Percentiles rank a stretch among this genome's conserved stretches.
These are phyloP conservation scores for Globisporangium splendens DNA, from an alignment of 352 stramenopile species.

Conservation along the genomic window DNA sequence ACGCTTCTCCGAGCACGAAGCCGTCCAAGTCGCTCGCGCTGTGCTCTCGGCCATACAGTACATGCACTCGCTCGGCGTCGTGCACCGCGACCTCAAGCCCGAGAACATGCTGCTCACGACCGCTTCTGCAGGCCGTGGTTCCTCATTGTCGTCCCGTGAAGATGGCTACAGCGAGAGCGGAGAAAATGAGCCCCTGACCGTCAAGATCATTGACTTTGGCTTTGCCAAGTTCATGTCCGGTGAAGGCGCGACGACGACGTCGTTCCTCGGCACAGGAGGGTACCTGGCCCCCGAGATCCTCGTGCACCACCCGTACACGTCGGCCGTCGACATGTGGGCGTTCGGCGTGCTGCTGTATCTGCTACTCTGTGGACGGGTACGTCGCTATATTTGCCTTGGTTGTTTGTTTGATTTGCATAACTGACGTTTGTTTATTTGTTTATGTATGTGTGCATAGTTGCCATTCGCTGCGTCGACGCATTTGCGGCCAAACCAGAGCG, in stretches of 20 bases:
- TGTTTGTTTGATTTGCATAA: background rate
- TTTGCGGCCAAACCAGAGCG: conserved; percentile 54
- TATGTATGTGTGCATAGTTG: conserved; percentile 25
- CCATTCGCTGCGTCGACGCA: conserved; percentile 62
- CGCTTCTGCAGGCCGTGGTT: conserved; percentile 8
- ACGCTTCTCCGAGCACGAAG: conserved; percentile 52
- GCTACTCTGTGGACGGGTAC: conserved; percentile 94
- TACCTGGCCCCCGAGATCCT: conserved; percentile 99
- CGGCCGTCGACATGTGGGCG: conserved; percentile 96
- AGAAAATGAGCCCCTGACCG: conserved; percentile 21
- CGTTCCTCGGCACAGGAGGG: conserved; percentile 81
- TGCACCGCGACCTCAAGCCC: conserved; percentile 74
- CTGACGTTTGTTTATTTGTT: background rate
- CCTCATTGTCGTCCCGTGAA: conserved; percentile 8
- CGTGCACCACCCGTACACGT: conserved; percentile 92
- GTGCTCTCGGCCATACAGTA: conserved; percentile 73
- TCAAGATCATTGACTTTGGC: conserved; percentile 99
- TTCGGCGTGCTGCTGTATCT: conserved; percentile 96
- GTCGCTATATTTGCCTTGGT: conserved; percentile 2
- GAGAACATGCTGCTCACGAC: conserved; percentile 64
- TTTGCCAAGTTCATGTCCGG: conserved; percentile 90
- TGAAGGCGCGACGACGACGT: conserved; percentile 51
- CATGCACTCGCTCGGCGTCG: conserved; percentile 67
- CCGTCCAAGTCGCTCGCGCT: conserved; percentile 38
- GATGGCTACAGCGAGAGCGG: conserved; percentile 10